phyloP scores from a whole-genome alignment of 2,329 filamentous ascomycete genomes.

The Colletotrichum sp. region DNA sequence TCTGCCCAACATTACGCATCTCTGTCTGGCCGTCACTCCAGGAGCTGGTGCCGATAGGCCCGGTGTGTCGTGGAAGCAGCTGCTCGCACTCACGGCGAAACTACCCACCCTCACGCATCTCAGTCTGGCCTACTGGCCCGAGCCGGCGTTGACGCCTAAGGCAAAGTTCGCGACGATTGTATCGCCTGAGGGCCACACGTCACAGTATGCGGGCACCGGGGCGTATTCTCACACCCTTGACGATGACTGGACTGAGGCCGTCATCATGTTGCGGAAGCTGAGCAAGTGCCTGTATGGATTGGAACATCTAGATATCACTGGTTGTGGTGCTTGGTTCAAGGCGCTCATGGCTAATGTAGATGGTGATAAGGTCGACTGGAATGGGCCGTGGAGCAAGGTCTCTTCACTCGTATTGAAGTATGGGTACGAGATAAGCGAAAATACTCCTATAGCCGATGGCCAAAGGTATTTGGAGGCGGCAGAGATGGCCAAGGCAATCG shows the following conservation, averaged over 20 bases:
- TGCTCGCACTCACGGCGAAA: constrained; percentile 58
- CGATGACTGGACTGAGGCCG: constrained; percentile 64
- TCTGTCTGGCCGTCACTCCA: constrained; percentile 60
- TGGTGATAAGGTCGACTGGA: constrained; percentile 59
- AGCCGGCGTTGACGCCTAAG: constrained; percentile 62
- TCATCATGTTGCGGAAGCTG: constrained; percentile 59
- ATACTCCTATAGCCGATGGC: constrained; percentile 36
- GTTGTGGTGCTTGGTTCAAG: constrained; percentile 60
- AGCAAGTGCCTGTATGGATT: constrained; percentile 61
- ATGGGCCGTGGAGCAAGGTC: constrained; percentile 58
- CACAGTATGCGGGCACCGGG: constrained; percentile 61
- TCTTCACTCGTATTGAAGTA: constrained; percentile 47
- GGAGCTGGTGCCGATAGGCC: constrained; percentile 2
- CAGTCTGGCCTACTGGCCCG: constrained; percentile 67
- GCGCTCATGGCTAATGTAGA: constrained; percentile 48
- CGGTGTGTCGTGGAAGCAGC: constrained; percentile 61
- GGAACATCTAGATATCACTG: constrained; percentile 66
- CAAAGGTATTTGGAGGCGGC: constrained; percentile 38
- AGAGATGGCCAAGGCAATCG: constrained; percentile 45
- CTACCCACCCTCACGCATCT: constrained; percentile 63
- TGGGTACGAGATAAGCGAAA: constrained; percentile 44
- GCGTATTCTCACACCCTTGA: constrained; percentile 64
- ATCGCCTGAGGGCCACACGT: constrained; percentile 42
- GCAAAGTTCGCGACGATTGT: constrained; percentile 53
- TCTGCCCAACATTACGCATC: constrained; percentile 63